Conservation (phyloP, 2,329 filamentous ascomycete species). For the Elsinoe fawcettii region DNA sequence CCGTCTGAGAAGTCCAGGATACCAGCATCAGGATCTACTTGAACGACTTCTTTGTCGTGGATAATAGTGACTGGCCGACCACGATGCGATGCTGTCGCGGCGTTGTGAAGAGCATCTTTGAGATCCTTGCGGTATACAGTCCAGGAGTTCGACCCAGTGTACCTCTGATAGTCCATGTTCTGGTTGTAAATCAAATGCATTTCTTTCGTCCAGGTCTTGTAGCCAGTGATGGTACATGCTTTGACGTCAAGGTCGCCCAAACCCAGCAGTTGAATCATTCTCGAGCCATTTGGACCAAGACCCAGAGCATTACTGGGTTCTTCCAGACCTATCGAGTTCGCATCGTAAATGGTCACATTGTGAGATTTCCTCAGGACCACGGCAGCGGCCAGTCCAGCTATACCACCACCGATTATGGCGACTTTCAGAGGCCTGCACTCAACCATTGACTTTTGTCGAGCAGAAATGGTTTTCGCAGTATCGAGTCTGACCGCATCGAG, state of each 20-base stretch:
- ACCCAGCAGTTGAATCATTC: neutral
- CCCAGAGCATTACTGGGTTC: slow-evolving; percentile 13
- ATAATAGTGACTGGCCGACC: neutral
- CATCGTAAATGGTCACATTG: slow-evolving; percentile 13
- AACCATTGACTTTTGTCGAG: neutral
- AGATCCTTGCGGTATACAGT: neutral
- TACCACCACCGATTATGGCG: slow-evolving; percentile 16
- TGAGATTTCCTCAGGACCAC: slow-evolving; percentile 15
- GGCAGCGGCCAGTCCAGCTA: slow-evolving; percentile 16
- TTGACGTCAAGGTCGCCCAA: neutral
- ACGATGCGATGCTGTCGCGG: neutral
- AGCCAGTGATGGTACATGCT: slow-evolving; percentile 11
- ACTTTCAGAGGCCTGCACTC: slow-evolving; percentile 13
- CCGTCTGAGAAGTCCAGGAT: slow-evolving; percentile 4
- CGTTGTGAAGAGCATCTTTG: neutral
- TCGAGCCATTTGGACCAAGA: slow-evolving; percentile 2
- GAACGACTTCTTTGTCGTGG: neutral
- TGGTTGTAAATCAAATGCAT: slow-evolving; percentile 1
- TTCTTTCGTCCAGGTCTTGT: slow-evolving; percentile 10
- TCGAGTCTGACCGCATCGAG: neutral
- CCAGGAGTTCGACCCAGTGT: slow-evolving; percentile 10
- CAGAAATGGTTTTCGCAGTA: neutral
- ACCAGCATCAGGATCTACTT: slow-evolving; percentile 4
- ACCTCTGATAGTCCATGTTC: slow-evolving; percentile 10
- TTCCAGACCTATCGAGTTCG: neutral